Conservation (phyloP, 352 stramenopile genomes). For the Thalassiosira livingstoniorum region DNA sequence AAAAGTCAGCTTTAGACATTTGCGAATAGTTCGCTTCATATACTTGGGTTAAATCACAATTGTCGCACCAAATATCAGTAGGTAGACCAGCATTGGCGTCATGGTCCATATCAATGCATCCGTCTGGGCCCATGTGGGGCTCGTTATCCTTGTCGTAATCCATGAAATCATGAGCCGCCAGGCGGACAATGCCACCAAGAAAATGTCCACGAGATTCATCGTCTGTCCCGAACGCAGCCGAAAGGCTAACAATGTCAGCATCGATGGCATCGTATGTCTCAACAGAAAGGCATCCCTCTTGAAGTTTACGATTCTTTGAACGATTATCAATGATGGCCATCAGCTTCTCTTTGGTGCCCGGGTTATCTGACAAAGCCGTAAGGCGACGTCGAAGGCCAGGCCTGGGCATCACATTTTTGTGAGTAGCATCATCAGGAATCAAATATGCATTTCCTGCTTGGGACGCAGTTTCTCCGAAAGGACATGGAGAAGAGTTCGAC, state of each 20-base stretch:
- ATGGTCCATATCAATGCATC: slow-evolving; percentile 11
- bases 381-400: background rate
- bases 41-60: slow-evolving; percentile 4
- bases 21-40: slow-evolving; percentile 30
- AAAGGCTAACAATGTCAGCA: slow-evolving; percentile 5
- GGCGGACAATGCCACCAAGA: slow-evolving; percentile 12
- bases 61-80: slow-evolving; percentile 30
- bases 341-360: background rate
- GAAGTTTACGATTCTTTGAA: background rate
- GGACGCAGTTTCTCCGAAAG: background rate
- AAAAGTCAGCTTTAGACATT: slow-evolving; percentile 55
- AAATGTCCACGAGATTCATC: background rate
- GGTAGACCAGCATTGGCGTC: slow-evolving; percentile 20
- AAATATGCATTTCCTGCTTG: background rate
- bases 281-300: slow-evolving; percentile 1
- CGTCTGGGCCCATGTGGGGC: slow-evolving; percentile 2
- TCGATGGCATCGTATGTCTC: slow-evolving; percentile 9
- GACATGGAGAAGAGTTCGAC: too few species aligned
- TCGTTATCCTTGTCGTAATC: slow-evolving; percentile 6
- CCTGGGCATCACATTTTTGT: background rate
- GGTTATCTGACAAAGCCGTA: background rate
- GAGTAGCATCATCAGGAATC: background rate
- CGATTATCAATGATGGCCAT: slow-evolving; percentile 9
- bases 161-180: slow-evolving; percentile 30
- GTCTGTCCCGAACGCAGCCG: background rate